Evolutionary conservation across 1,284 basidiomycete species (phyloP).

Genomic region (Cryptococcus wingfieldii): DNA sequence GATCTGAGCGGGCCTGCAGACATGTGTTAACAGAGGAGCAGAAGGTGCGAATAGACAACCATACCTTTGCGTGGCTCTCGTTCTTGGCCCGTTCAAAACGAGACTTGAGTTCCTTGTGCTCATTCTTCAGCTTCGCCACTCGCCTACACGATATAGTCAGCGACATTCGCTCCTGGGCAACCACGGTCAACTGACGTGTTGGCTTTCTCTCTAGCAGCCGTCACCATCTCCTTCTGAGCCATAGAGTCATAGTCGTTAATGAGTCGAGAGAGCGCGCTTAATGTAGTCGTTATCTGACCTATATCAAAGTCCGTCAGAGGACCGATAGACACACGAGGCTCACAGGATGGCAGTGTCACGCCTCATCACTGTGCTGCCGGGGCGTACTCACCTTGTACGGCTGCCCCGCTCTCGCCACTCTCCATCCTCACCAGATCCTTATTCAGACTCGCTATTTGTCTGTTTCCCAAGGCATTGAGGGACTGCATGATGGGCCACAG

Average conservation of each 20-base stretch:
- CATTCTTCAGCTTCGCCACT: slow-evolving; percentile 49
- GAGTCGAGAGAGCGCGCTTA: slow-evolving; percentile 85
- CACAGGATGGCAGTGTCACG: background rate
- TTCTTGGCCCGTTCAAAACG: slow-evolving; percentile 51
- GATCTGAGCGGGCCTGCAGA: slow-evolving; percentile 33
- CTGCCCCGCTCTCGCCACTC: slow-evolving; percentile 71
- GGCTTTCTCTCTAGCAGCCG: slow-evolving; percentile 90
- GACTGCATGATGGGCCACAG: slow-evolving; percentile 68
- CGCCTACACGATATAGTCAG: slow-evolving; percentile 32
- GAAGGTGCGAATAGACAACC: background rate
- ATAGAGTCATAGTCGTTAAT: slow-evolving; percentile 95
- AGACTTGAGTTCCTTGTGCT: slow-evolving; percentile 49
- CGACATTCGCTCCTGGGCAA: background rate
- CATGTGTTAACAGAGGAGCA: background rate
- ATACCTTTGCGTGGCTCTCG: slow-evolving; percentile 39
- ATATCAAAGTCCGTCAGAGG: background rate
- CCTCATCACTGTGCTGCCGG: background rate
- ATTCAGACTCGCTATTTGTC: slow-evolving; percentile 83
- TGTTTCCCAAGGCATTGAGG: slow-evolving; percentile 83
- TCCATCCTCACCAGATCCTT: slow-evolving; percentile 76
- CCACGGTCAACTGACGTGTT: slow-evolving; percentile 60
- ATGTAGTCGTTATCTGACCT: slow-evolving; percentile 92
- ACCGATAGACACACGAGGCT: background rate
- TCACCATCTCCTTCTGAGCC: slow-evolving; percentile 89
- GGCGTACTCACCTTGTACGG: slow-evolving; percentile 67